Conservation (phyloP, 495 filamentous ascomycete genomes). For the Penicillium pancosmium region DNA sequence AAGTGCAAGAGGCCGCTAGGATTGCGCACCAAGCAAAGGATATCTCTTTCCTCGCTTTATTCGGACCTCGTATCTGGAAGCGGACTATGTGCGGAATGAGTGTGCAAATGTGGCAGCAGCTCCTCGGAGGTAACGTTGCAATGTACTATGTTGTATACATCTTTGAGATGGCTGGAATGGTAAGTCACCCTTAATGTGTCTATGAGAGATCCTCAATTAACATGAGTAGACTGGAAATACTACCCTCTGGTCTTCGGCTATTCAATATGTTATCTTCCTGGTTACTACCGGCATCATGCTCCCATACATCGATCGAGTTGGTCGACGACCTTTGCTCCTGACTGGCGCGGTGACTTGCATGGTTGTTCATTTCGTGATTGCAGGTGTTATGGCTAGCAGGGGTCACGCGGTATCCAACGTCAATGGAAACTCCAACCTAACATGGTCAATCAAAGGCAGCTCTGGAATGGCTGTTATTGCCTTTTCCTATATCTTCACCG, state of each 20-base stretch:
- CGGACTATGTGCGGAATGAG: slow-evolving; percentile 67
- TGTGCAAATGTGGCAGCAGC: slow-evolving; percentile 73
- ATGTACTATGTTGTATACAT: slow-evolving; percentile 76
- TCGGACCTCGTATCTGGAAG: slow-evolving; percentile 68
- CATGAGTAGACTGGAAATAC: slow-evolving; percentile 56
- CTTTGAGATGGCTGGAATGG: slow-evolving; percentile 64
- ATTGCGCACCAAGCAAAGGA: slow-evolving; percentile 53
- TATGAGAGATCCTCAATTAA: background rate
- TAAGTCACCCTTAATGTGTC: slow-evolving; percentile 15
- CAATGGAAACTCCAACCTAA: slow-evolving; percentile 67
- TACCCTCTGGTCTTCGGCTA: slow-evolving; percentile 66
- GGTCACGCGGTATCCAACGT: slow-evolving; percentile 60
- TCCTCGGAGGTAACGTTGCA: slow-evolving; percentile 68
- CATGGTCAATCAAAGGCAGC: slow-evolving; percentile 60
- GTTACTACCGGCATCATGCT: slow-evolving; percentile 68
- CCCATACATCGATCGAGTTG: slow-evolving; percentile 74
- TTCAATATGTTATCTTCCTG: slow-evolving; percentile 79
- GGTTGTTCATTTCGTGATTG: slow-evolving; percentile 68
- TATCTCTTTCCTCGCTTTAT: slow-evolving; percentile 62
- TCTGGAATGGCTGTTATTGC: slow-evolving; percentile 74
- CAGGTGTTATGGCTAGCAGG: slow-evolving; percentile 49
- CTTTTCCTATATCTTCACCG: slow-evolving; percentile 77
- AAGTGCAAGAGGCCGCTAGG: slow-evolving; percentile 62
- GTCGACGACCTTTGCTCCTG: slow-evolving; percentile 71
- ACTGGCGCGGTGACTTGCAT: slow-evolving; percentile 67